phyloP scores from a whole-genome alignment of 192 early-diverging fungal genomes.

The Linnemannia hyalina region DNA sequence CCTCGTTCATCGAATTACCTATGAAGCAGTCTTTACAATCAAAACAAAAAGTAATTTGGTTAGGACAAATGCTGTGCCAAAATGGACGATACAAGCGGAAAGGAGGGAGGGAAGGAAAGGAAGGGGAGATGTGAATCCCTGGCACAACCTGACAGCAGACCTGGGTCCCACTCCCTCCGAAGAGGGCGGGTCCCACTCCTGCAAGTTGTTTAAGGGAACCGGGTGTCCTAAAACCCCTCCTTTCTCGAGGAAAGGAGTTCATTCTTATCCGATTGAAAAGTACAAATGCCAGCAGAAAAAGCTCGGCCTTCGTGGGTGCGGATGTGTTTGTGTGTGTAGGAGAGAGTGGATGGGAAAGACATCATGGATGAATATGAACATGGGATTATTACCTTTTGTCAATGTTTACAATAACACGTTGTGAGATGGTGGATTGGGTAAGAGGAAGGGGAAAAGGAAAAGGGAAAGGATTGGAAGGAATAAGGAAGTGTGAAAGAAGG shows the following conservation, averaged over 20 bases:
- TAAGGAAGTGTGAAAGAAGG: not conserved
- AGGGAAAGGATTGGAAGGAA: constrained; percentile 1
- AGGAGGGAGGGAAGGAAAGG: not conserved
- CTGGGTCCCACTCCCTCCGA: constrained; percentile 52
- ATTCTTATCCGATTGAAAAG: constrained; percentile 59
- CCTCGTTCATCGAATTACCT: not conserved
- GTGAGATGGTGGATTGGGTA: not conserved
- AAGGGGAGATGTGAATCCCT: constrained; percentile 41
- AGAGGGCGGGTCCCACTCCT: constrained; percentile 54
- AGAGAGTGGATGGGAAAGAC: not conserved
- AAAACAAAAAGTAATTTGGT: not conserved
- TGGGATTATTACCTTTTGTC: not conserved
- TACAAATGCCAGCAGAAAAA: constrained; percentile 59
- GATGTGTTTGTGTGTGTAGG: constrained; percentile 29
- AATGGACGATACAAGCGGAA: not conserved
- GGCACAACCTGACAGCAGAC: constrained; percentile 52
- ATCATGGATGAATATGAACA: not conserved
- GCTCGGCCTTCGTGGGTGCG: constrained; percentile 58
- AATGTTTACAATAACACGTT: not conserved
- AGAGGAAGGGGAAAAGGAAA: constrained; percentile 1
- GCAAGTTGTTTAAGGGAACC: constrained; percentile 54
- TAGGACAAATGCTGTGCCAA: not conserved
- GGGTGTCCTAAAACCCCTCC: constrained; percentile 61
- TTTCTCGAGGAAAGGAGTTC: constrained; percentile 44
- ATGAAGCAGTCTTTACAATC: not conserved